These are phyloP conservation scores for Ophiostoma triangulosporum DNA, from an alignment of 2,329 filamentous ascomycete genomes.

Conservation along the genomic window DNA sequence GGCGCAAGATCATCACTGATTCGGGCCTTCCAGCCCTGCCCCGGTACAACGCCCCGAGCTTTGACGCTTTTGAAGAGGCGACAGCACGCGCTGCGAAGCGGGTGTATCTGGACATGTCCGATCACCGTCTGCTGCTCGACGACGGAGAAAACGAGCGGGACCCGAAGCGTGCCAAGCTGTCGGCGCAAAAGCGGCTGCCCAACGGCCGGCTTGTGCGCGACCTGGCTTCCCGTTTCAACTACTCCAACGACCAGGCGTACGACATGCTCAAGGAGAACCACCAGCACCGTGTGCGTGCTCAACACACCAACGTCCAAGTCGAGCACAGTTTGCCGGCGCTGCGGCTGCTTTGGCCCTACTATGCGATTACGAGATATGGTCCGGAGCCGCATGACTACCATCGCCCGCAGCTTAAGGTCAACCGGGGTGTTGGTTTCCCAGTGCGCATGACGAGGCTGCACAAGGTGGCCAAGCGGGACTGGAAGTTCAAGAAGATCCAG, in stretches of 20 bases:
- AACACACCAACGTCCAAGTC: slow-evolving; percentile 78
- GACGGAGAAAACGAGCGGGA: slow-evolving; percentile 52
- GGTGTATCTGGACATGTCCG: slow-evolving; percentile 74
- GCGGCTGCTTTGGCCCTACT: slow-evolving; percentile 90
- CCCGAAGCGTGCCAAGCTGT: slow-evolving; percentile 43
- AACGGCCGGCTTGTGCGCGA: slow-evolving; percentile 58
- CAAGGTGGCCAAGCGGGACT: slow-evolving; percentile 65
- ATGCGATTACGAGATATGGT: slow-evolving; percentile 68
- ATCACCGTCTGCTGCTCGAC: slow-evolving; percentile 75
- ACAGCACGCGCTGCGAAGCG: slow-evolving; percentile 63
- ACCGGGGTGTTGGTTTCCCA: slow-evolving; percentile 49
- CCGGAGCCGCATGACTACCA: slow-evolving; percentile 67
- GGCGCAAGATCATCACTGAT: slow-evolving; percentile 43
- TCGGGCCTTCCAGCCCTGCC: slow-evolving; percentile 42
- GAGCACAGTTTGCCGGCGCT: slow-evolving; percentile 89
- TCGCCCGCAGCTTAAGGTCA: slow-evolving; percentile 63
- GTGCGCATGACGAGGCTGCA: slow-evolving; percentile 56
- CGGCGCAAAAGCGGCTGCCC: slow-evolving; percentile 47
- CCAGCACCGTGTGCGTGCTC: slow-evolving; percentile 88
- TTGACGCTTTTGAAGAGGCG: slow-evolving; percentile 67
- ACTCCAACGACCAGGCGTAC: slow-evolving; percentile 92
- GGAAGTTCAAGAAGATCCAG: slow-evolving; percentile 65
- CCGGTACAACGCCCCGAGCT: slow-evolving; percentile 50
- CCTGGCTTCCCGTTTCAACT: slow-evolving; percentile 75
- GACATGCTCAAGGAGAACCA: slow-evolving; percentile 94